These are phyloP conservation scores for Phytophthora pini DNA, from an alignment of 352 stramenopile genomes.

Conservation along the genomic window DNA sequence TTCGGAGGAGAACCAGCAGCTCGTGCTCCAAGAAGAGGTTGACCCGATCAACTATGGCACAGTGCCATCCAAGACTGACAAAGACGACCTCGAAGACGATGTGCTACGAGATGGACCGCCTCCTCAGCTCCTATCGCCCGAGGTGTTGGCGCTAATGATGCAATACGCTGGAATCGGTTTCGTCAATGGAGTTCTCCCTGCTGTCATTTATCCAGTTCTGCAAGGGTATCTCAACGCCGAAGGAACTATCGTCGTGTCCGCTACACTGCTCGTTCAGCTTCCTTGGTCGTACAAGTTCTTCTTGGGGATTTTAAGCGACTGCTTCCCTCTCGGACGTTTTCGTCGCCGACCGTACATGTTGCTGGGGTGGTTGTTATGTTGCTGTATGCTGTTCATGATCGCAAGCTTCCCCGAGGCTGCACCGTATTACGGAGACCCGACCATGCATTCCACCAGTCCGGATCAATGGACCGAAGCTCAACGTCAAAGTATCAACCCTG, in stretches of 20 bases:
- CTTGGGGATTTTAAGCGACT: constrained; percentile 59
- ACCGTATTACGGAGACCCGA: constrained; percentile 56
- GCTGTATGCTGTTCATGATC: constrained; percentile 55
- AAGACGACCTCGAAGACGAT: constrained; percentile 31
- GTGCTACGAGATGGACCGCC: constrained; percentile 36
- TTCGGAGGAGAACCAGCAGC: constrained; percentile 28
- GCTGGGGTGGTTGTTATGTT: constrained; percentile 54
- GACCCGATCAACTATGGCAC: constrained; percentile 27
- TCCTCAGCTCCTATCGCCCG: constrained; percentile 31
- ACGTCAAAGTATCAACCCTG: constrained; percentile 40
- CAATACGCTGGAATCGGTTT: constrained; percentile 63
- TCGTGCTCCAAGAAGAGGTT: constrained; percentile 21
- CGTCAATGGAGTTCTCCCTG: constrained; percentile 45
- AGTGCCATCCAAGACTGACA: constrained; percentile 11
- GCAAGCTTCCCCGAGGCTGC: constrained; percentile 35
- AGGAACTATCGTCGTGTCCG: constrained; percentile 54
- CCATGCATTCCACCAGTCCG: constrained; percentile 30
- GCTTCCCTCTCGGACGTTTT: constrained; percentile 54
- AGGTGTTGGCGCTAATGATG: constrained; percentile 40
- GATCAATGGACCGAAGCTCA: constrained; percentile 35
- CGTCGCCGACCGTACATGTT: constrained; percentile 62
- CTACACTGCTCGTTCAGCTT: constrained; percentile 48
- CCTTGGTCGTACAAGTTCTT: constrained; percentile 66
- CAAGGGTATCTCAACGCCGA: constrained; percentile 56
- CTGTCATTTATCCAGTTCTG: constrained; percentile 53